phyloP scores from a whole-genome alignment of 129 eudicot genomes.

The Saussurea involucrata region DNA sequence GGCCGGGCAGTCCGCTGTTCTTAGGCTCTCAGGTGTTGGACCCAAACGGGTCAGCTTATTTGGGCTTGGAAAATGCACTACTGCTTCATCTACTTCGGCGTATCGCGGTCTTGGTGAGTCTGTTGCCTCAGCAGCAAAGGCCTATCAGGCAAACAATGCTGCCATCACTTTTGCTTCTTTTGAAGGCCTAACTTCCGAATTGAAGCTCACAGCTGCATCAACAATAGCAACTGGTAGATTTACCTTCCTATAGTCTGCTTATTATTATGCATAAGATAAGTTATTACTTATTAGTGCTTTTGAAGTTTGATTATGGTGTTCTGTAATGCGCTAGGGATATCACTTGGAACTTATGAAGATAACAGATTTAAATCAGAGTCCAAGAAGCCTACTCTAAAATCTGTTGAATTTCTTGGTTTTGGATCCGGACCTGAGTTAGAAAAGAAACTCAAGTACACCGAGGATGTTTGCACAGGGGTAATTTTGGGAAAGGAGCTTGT shows the following conservation, averaged over 20 bases:
- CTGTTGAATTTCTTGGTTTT: constrained; percentile 85
- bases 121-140: constrained; percentile 75
- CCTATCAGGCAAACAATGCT: constrained; percentile 68
- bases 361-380: constrained; percentile 84
- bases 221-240: constrained; percentile 74
- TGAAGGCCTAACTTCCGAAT: constrained; percentile 51
- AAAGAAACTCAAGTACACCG: constrained; percentile 72
- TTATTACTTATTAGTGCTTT: background rate
- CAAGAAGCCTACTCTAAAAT: constrained; percentile 64
- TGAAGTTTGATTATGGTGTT: constrained; percentile 5
- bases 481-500: constrained; percentile 88
- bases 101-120: constrained; percentile 80
- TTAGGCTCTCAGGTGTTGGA: constrained; percentile 71
- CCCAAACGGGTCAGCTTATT: constrained; percentile 76
- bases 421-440: constrained; percentile 86
- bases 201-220: constrained; percentile 59
- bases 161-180: constrained; percentile 79
- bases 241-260: background rate
- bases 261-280: background rate
- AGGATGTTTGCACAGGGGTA: constrained; percentile 78
- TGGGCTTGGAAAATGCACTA: constrained; percentile 67
- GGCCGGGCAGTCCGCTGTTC: constrained; percentile 70
- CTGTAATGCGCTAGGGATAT: constrained; percentile 43
- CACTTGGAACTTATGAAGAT: constrained; percentile 80
- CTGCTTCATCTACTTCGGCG: constrained; percentile 36